A percentile compares a stretch with the other conserved stretches of the same genome.
phyloP scores from a whole-genome alignment of 1,139 yeast species.

The Saccharomyces hybrid region DNA sequence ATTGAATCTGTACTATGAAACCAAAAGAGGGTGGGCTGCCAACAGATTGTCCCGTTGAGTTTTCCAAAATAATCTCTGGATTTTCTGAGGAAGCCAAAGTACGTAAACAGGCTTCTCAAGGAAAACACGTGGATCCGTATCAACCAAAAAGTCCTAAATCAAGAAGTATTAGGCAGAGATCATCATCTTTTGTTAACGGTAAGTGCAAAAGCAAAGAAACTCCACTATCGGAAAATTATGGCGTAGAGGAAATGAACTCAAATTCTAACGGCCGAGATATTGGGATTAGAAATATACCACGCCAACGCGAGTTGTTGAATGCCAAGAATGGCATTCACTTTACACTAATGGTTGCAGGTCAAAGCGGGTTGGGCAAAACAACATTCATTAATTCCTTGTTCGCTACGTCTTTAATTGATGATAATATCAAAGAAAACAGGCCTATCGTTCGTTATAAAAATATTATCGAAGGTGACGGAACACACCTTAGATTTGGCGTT shows the following conservation, averaged over 20 bases:
- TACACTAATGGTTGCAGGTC: conserved; percentile 54
- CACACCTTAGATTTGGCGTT: conserved; percentile 45
- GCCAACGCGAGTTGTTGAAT: conserved; percentile 27
- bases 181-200: background rate
- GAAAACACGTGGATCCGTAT: background rate
- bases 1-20: background rate
- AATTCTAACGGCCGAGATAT: conserved; percentile 4
- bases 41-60: background rate
- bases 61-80: background rate
- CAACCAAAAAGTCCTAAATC: background rate
- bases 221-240: background rate
- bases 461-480: conserved; percentile 44
- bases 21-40: background rate
- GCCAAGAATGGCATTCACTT: conserved; percentile 45
- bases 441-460: conserved; percentile 29
- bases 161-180: background rate
- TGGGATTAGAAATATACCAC: conserved; percentile 26
- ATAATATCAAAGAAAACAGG: conserved; percentile 16
- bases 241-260: background rate
- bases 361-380: conserved; percentile 46
- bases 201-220: background rate
- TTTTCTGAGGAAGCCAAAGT: background rate
- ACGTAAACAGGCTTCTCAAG: background rate
- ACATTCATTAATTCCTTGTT: conserved; percentile 56
- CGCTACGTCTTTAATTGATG: conserved; percentile 26